Base-by-base conservation (phyloP, 2,329 filamentous ascomycete species). In the Alternaria brassicae region DNA sequence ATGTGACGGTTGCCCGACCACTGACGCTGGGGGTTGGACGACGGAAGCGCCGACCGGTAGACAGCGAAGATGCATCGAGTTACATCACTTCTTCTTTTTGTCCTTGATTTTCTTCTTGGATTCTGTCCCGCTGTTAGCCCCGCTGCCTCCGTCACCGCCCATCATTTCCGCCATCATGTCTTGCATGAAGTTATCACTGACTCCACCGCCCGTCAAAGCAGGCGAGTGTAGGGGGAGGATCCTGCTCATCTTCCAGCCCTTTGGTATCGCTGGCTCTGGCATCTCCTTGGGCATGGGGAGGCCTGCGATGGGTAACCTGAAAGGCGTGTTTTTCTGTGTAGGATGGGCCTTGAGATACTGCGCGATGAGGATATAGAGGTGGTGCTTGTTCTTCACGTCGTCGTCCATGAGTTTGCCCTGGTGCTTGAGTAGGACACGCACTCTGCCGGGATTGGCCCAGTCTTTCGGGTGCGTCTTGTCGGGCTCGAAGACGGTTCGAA, bases 121-220 rank as follows among this genome's bases (percentile, higher is more conserved):
- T 28, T 69, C 72, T 19, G 67, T 44, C 17, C 65, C 71, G 30
- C 70, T 71, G 40, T 67, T 67, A 44, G 69, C 65, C 19, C 63
- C 68, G 40, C 67, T 69, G 27, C 53, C 53, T 9, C 63, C 72
- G 40, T 67, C 73, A 53, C 72, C 66, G 10, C 81, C 82, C 65
- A 85, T 83, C 92, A 98, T 96, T 81, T 96, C 92, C 72, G 88
- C 89, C 93, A 98, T 97, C 84, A 97, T 96, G 69, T 97, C 93
- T 82, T 95, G 92, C 73, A 98, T 88, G 62, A 97, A 87, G 74
- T 98, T 96, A 78, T 99, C 95, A 62, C 88, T 93, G 10, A 98
- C 92, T 34, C 95, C 95, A 10, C 95, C 95, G 8, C 95, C 95
- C 53, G 91, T 95, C 80, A 98, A 86, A 17, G 93, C 95, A 0